Evolutionary conservation across 1,284 basidiomycete genomes (phyloP), one percentile per base, ranked within the genome.

Genomic region (Pseudozyma pruni): DNA sequence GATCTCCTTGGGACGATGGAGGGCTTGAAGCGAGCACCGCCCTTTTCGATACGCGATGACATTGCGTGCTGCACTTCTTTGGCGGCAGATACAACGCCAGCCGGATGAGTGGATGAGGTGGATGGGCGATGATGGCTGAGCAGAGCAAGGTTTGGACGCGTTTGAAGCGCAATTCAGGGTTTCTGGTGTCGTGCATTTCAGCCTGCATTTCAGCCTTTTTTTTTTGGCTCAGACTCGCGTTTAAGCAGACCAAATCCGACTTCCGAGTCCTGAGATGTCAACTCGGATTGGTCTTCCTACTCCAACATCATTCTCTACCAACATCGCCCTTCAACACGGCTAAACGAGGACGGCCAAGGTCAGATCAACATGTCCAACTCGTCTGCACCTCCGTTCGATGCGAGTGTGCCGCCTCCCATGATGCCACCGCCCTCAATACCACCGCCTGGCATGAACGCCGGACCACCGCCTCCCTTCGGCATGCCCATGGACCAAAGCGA

Each of bases 41-140:
- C 70, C 56, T 72, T 72, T 56, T 72, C 70, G 57, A 72, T 72
- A 48, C 70, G 59, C 50, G 59, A 63, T 49, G 70, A 72, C 70
- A 72, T 72, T 40, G 4, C 54, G 44, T 16, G 13, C 13, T 14
- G 29, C 31, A 35, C 31, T 16, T 19, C n/a, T n/a, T n/a, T n/a
- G n/a, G n/a, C n/a, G n/a, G n/a, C n/a, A n/a, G n/a, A n/a, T n/a
- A n/a, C n/a, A n/a, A n/a, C n/a, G n/a, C n/a, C n/a, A n/a, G n/a
- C n/a, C n/a, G n/a, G n/a, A n/a, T n/a, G n/a, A 43, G 38, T 19
- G n/a, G 43, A 16, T 41, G 38, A 53, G 48, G 40, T 51, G 52
- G 41, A 42, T 48, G 45, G n/a, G 8, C 23, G 27, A n/a, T 44
- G 42, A 55, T 46, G 47, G 52, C 37, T 43, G 51, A 40, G 42